Conservation (phyloP, 345 rosid species). For the Gynandropsis gynandra region DNA sequence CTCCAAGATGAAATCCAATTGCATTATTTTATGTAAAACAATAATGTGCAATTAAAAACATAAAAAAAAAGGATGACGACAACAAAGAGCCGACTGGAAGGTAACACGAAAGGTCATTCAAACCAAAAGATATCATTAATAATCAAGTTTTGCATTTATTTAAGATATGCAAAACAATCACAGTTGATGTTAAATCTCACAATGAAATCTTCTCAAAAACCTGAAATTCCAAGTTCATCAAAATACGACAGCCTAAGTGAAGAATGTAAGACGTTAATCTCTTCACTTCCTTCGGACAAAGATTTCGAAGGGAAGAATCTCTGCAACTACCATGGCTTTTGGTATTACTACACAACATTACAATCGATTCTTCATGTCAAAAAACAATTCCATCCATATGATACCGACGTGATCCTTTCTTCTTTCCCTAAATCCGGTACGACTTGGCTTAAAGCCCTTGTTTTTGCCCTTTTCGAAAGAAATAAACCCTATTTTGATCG, state of each 20-base stretch:
- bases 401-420: constrained; percentile 31
- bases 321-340: constrained; percentile 47
- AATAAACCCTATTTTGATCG: background rate
- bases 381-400: background rate
- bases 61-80: too few relatives aligned
- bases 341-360: constrained; percentile 31
- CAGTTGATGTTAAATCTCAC: too few relatives aligned
- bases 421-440: constrained; percentile 44
- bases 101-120: too few relatives aligned
- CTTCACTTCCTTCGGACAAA: constrained; percentile 32
- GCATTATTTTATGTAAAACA: too few relatives aligned
- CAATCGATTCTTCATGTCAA: constrained; percentile 18
- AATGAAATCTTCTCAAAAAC: constrained; percentile 16
- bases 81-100: too few relatives aligned
- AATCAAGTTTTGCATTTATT: too few relatives aligned
- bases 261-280: constrained; percentile 33
- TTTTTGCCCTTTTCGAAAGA: constrained; percentile 21
- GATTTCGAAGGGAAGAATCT: constrained; percentile 32
- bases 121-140: too few relatives aligned
- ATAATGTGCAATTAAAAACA: too few relatives aligned
- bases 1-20: too few relatives aligned
- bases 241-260: constrained; percentile 27
- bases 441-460: constrained; percentile 40
- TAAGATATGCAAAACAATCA: too few relatives aligned
- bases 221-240: constrained; percentile 28